A percentile compares a stretch with the other conserved stretches of the same genome.
Conservation (phyloP, 2,329 filamentous ascomycete species). For the Verticillium tricorpus region DNA sequence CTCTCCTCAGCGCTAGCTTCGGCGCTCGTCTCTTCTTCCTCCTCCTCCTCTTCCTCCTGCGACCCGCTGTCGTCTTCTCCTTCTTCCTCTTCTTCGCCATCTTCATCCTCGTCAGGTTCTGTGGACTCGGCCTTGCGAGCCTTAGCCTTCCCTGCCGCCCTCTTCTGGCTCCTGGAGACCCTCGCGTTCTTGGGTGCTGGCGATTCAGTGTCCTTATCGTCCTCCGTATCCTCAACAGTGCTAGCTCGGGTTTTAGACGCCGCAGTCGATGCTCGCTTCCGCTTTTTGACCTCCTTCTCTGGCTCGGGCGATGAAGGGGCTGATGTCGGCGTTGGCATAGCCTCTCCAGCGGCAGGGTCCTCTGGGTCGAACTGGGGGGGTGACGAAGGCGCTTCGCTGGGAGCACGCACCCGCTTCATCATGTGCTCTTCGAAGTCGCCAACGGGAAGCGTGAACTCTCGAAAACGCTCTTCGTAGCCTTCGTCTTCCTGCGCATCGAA, state of each 20-base stretch:
- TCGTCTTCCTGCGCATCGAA: conserved; percentile 52
- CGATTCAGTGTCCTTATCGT: conserved; percentile 36
- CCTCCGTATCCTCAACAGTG: conserved; percentile 50
- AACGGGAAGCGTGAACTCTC: conserved; percentile 60
- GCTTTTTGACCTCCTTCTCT: conserved; percentile 27
- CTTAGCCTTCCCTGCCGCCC: conserved; percentile 33
- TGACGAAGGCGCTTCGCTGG: conserved; percentile 39
- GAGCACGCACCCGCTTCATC: conserved; percentile 37
- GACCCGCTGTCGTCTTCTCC: conserved; percentile 6
- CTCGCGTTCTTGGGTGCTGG: conserved; percentile 33
- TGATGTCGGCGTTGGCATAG: not conserved
- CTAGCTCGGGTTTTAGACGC: conserved; percentile 30
- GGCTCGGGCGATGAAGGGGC: conserved; percentile 11
- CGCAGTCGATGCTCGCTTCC: conserved; percentile 36
- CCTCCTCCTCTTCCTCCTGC: conserved; percentile 6
- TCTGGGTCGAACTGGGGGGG: conserved; percentile 38
- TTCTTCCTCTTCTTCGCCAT: conserved; percentile 29
- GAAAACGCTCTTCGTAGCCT: conserved; percentile 55
- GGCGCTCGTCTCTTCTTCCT: conserved; percentile 12
- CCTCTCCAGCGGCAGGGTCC: conserved; percentile 7
- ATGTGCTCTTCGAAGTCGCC: conserved; percentile 42
- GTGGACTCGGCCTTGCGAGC: conserved; percentile 26
- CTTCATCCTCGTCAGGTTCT: conserved; percentile 26
- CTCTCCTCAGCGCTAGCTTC: conserved; percentile 7
- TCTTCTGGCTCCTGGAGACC: conserved; percentile 31